Conservation (phyloP, 208 protist species). For the Leishmania martiniquensis region DNA sequence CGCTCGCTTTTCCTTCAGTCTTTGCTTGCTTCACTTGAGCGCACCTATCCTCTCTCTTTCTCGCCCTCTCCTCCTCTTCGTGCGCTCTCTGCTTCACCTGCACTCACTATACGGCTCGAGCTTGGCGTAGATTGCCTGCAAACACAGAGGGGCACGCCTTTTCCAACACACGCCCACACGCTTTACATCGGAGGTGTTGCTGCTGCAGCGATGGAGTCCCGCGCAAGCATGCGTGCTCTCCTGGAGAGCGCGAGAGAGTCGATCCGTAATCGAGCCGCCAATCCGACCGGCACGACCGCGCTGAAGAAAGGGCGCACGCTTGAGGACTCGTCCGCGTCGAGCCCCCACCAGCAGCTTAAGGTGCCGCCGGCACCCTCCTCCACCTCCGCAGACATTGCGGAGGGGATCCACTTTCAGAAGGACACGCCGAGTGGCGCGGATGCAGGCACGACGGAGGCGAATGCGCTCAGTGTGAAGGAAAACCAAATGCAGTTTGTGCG, state of each 20-base stretch:
- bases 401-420: constrained; percentile 25
- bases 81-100: neutral
- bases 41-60: neutral
- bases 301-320: constrained; percentile 15
- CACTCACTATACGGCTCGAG: neutral
- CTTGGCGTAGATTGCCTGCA: neutral
- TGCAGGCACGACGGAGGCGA: neutral
- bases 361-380: constrained; percentile 40
- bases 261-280: constrained; percentile 32
- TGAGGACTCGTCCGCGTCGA: neutral
- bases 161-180: neutral
- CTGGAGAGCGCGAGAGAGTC: constrained; percentile 33
- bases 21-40: neutral
- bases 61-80: neutral
- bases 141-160: neutral
- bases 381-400: constrained; percentile 10
- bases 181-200: neutral
- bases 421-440: constrained; percentile 6
- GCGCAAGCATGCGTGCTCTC: constrained; percentile 37
- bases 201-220: constrained; percentile 14
- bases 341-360: constrained; percentile 9
- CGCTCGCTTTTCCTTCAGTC: neutral
- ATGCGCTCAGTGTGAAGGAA: constrained; percentile 56
- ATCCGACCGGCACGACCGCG: constrained; percentile 8
- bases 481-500: constrained; percentile 69